A percentile compares a stretch with the other conserved stretches of the same genome.
phyloP scores from a whole-genome alignment of 2,329 filamentous ascomycete species.

The Phialophora macrospora region DNA sequence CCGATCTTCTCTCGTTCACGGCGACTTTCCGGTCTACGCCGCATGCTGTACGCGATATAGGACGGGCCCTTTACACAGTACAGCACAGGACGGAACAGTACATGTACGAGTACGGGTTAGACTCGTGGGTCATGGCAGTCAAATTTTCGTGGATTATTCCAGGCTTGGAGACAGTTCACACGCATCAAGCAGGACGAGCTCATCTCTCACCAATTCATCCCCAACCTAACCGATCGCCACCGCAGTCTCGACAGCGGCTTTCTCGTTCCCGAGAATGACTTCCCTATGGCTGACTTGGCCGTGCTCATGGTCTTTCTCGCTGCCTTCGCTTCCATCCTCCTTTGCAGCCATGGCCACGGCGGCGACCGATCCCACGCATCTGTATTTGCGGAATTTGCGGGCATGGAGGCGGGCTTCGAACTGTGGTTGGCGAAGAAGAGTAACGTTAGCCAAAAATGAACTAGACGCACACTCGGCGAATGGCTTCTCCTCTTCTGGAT shows the following conservation, averaged over 20 bases:
- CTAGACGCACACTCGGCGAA: neutral
- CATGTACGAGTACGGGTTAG: too few relatives aligned
- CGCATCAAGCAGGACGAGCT: neutral
- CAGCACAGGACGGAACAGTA: too few relatives aligned
- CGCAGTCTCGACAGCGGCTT: conserved; percentile 52
- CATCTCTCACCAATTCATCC: neutral
- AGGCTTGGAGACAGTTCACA: too few relatives aligned
- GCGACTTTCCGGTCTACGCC: too few relatives aligned
- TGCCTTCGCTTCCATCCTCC: conserved; percentile 19
- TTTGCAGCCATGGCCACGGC: conserved; percentile 33
- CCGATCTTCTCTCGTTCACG: too few relatives aligned
- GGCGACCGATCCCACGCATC: conserved; percentile 43
- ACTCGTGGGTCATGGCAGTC: too few relatives aligned
- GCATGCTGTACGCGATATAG: too few relatives aligned
- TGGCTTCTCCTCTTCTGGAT: neutral
- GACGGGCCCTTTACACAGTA: too few relatives aligned
- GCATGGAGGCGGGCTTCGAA: conserved; percentile 47
- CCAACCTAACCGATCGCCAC: conserved; percentile 26
- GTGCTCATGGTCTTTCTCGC: conserved; percentile 30
- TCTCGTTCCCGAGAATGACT: conserved; percentile 25
- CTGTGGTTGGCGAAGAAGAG: conserved; percentile 32
- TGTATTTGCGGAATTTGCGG: conserved; percentile 47
- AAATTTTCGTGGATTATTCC: too few relatives aligned
- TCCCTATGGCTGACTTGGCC: conserved; percentile 29
- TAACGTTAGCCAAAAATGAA: conserved; percentile 13